Base-by-base conservation (phyloP, 768 basidiomycete species). In the Kwoniella sp. region DNA sequence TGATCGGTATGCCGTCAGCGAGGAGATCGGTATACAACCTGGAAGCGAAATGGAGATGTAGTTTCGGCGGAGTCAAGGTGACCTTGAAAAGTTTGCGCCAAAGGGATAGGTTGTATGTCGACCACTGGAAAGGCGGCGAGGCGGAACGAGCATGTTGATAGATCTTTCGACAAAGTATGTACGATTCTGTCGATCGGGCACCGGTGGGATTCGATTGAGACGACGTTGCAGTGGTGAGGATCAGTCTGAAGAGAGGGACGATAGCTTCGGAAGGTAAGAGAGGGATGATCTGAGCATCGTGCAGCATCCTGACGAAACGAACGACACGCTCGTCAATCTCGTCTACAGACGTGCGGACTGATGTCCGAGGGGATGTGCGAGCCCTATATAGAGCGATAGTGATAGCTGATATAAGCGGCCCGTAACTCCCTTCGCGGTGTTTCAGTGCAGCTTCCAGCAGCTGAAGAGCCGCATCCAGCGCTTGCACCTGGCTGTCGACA, bases 31-130 rank as follows among this genome's bases (percentile, higher is more conserved):
- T 63, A 55, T 77, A 77, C 13, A 74, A 58, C 17, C 73, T 55
- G 4, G 71, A 71, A 2, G 73, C 73, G 59, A 77, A 77, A 50
- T 71, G 69, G 12, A 69, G 34, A n/a, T 76, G 72, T 1, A 47
- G 53, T 25, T 34, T 34, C 2, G 65, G 23, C 7, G 58, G 30
- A 1, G 38, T 34, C 17, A 76, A 15, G 8, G 75, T 56, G 23
- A 38, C 56, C 9, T 57, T 56, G 47, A 73, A 71, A 2, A 73
- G 37, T 23, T 17, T 58, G 22, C 64, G 65, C 67, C 68, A 71
- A 13, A 38, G 25, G 15, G 53, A 41, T 2, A 45, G 5, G 58
- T 66, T 63, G 15, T 29, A 9, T 1, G 13, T n/a, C 2, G 55
- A 61, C 74, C 74, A 76, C n/a, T 34, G 31, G 51, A 63, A 63